Evolutionary conservation across 352 stramenopile species (phyloP), one percentile per base, ranked within the genome.

Genomic region (Stramenopiles sp.): DNA sequence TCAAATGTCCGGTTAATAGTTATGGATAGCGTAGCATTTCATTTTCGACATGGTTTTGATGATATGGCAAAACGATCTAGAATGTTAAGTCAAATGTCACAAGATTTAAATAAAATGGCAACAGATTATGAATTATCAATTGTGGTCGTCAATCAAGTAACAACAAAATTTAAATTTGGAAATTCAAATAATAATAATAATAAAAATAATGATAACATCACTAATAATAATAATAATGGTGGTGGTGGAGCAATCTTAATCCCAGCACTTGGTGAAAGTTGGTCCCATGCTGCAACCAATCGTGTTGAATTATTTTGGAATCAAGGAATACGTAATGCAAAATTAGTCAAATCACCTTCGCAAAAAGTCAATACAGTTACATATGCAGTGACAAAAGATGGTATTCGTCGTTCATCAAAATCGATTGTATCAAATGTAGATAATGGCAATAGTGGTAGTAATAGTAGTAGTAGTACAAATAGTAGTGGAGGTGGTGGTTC

Each of bases 11-110:
- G 90, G 73, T 81, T 97, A 20, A 31, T 98, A 6, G 85, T 97
- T 0, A 79, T 98, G n/a, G 93, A 98, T 79, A 95, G 87, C 30
- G 84, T 97, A 27, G 91, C 93, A 13, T 98, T 97, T 85, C 93
- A 97, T 82, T 96, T 95, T 84, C 87, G 93, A 6, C 89, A 94
- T 69, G 88, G 85, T 0, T 92, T 90, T 74, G 87, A 92, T 78
- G 84, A 94, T 53, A 92, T 88, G 74, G 77, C 79, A 0, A 84
- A 89, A 80, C 86, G 91, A 23, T 80, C 85, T 7, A 83, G 88
- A 30, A 82, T 86, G 7, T 82, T 96, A n/a, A 88, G 90, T n/a
- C 82, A 83, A 30, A 82, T 95, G 69, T 88, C 91, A 43, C 81
- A 78, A 0, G 86, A 90, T 73, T 81, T 98, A 32, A 86, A 91